Evolutionary conservation across 352 stramenopile genomes (phyloP), one percentile per base, ranked within the genome.

Genomic region (Globisporangium apiculatum): DNA sequence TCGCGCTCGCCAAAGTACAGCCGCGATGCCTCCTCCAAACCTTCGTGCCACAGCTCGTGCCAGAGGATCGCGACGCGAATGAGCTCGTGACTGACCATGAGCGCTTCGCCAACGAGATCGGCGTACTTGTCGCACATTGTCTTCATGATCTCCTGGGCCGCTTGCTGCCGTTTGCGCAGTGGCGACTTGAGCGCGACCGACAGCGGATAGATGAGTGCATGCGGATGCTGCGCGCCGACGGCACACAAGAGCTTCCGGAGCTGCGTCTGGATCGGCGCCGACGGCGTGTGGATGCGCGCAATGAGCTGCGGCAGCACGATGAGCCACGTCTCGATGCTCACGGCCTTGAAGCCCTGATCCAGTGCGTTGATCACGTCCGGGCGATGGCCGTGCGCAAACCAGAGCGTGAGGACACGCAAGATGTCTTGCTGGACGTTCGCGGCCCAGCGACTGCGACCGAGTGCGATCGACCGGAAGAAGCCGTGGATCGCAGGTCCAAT

Each of bases 51-150:
- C 66, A 97, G 89, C 68, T 99, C 97, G 58, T 99, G 83, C 97
- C 97, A 99, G 49, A 99, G 71, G 64, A 99, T 99, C 18, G 97
- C 96, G 10, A 99, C 96, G 12, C 96, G 89, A 59, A 99, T 99
- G 5, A 99, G 80, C 65, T 99, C 97, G 1, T 88, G 87, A 52
- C 89, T 98, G n/a, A 99, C 97, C 10, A 94, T 69, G 56, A 92
- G 59, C 10, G 78, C 81, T 64, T 99, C 94, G 52, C 99, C 92
- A 5, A 99, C 96, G 35, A 99, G 76, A 11, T 90, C 77, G 60
- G 90, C 89, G 53, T 97, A 97, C 64, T 98, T 87, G 35, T 85
- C 82, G 42, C 94, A 89, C 66, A 99, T 86, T 17, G 91, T 91
- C 60, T 90, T 92, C 82, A 99, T 97, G 38, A 99, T 88, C 55